Conservation (phyloP, 345 rosid genomes). For the Citrus maxima region DNA sequence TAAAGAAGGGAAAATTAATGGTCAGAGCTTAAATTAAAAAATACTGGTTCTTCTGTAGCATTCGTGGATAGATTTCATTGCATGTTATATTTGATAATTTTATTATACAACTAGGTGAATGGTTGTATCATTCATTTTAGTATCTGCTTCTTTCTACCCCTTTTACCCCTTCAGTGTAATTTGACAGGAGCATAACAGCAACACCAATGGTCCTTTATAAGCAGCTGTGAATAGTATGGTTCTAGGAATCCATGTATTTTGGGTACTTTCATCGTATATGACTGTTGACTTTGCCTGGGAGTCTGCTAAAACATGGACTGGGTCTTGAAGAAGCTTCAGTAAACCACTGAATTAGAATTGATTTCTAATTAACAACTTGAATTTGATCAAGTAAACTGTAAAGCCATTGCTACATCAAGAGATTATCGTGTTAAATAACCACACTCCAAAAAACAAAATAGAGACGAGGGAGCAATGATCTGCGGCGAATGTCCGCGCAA, state of each 20-base stretch:
- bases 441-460: too few relatives aligned
- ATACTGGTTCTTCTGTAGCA: not conserved
- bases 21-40: not conserved
- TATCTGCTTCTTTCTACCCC: not conserved
- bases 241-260: not conserved
- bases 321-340: not conserved
- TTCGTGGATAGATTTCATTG: not conserved
- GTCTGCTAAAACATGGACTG: not conserved
- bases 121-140: not conserved
- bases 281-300: not conserved
- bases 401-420: too few relatives aligned
- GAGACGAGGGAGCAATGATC: too few relatives aligned
- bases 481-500: too few relatives aligned
- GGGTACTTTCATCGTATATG: not conserved
- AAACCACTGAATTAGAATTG: too few relatives aligned
- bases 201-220: not conserved
- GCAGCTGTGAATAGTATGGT: not conserved
- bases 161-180: not conserved
- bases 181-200: not conserved
- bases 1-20: not conserved
- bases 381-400: too few relatives aligned
- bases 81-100: not conserved
- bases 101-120: not conserved
- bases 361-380: too few relatives aligned
- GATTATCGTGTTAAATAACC: too few relatives aligned